Percentiles rank a stretch among this genome's conserved stretches.
Evolutionary conservation across 2,329 filamentous ascomycete genomes (phyloP).

Genomic region (Aspergillus fischeri): DNA sequence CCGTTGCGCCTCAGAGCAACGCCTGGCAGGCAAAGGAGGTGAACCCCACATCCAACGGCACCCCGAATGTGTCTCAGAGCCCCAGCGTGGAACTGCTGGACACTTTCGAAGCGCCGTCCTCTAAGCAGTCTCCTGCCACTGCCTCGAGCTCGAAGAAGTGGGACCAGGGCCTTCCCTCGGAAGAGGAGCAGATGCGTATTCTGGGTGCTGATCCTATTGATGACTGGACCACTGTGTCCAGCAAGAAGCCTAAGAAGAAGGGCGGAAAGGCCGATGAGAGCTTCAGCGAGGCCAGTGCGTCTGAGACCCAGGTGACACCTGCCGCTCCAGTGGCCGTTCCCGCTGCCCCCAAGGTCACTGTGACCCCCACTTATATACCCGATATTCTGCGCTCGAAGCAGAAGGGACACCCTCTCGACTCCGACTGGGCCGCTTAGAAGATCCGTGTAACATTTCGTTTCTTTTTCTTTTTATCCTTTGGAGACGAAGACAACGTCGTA

Average conservation of each 20-base stretch:
- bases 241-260: constrained; percentile 54
- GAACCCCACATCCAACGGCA: constrained; percentile 20
- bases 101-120: constrained; percentile 33
- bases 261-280: constrained; percentile 39
- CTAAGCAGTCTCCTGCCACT: constrained; percentile 12
- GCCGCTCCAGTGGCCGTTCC: constrained; percentile 15
- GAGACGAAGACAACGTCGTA: not conserved
- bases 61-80: constrained; percentile 14
- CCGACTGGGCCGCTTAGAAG: constrained; percentile 41
- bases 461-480: constrained; percentile 1
- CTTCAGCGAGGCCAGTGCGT: constrained; percentile 42
- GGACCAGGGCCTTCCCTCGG: constrained; percentile 50
- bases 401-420: constrained; percentile 43
- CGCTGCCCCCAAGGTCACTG: constrained; percentile 30
- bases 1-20: constrained; percentile 45
- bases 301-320: constrained; percentile 29
- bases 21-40: constrained; percentile 50
- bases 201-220: constrained; percentile 45
- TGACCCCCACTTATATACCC: constrained; percentile 32
- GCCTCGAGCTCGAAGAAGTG: constrained; percentile 35
- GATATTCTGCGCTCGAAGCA: constrained; percentile 28
- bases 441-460: constrained; percentile 1
- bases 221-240: constrained; percentile 59
- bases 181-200: constrained; percentile 58
- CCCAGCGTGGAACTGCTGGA: constrained; percentile 35